phyloP scores from a whole-genome alignment of 2,329 filamentous ascomycete genomes.

The Calonectria crousiana region DNA sequence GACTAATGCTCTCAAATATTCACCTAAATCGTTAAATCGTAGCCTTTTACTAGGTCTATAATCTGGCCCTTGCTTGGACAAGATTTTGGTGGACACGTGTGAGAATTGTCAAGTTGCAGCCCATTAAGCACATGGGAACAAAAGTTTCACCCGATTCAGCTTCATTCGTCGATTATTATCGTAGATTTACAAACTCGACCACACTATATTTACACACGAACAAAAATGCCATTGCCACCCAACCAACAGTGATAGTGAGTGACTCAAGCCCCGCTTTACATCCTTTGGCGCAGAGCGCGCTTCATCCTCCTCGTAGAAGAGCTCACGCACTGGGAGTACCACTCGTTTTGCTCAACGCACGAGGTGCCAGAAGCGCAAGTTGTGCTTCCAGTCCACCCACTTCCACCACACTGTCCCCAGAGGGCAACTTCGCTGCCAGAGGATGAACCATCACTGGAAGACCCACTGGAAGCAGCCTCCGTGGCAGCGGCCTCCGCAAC shows the following conservation, averaged over 20 bases:
- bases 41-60: not conserved
- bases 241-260: not conserved
- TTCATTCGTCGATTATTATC: not conserved
- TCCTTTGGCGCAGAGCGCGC: slow-evolving; percentile 14
- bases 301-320: slow-evolving; percentile 20
- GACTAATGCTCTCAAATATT: not conserved
- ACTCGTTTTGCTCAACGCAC: slow-evolving; percentile 43
- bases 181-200: slow-evolving; percentile 1
- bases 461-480: not conserved
- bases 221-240: not conserved
- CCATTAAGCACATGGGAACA: not conserved
- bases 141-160: not conserved
- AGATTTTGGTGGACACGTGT: not conserved
- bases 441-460: not conserved
- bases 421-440: slow-evolving; percentile 21
- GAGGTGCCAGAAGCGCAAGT: slow-evolving; percentile 40
- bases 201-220: slow-evolving; percentile 20
- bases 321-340: slow-evolving; percentile 45
- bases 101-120: not conserved
- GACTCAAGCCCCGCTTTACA: not conserved
- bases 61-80: not conserved
- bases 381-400: slow-evolving; percentile 40
- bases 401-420: slow-evolving; percentile 44
- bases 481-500: not conserved
- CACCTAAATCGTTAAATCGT: not conserved